Base-by-base conservation (phyloP, 179 eudicot species). In the Vitellaria paradoxa region DNA sequence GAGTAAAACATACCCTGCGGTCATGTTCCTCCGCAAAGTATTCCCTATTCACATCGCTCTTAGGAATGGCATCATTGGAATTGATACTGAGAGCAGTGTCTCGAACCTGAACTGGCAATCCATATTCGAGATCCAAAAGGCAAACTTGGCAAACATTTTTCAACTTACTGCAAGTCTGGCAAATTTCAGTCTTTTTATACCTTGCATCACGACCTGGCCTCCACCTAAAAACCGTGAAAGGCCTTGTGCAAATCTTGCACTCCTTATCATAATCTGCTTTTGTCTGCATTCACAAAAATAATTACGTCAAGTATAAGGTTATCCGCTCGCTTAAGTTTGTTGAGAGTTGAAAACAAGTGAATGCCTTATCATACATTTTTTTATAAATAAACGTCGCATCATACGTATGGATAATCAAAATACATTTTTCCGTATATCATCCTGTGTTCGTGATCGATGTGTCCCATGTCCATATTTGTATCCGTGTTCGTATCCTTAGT, bases 1-100 rank as follows among this genome's bases (percentile, higher is more conserved):
- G 61, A 80, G 80, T 9, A 68, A 64, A 12, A 76, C 93, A 79
- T 89, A 94, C 99, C 98, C 79, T 90, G 47, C 98, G 97, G 76
- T 94, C 97, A 89, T 94, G 97, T 85, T 93, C 99, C 87, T 96
- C 95, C 2, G 98, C 97, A 79, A 91, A 96, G 85, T 93, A 96
- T 77, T 96, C 99, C 81, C 97, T 87, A 47, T 96, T 96, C 47
- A 96, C 96, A 84, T 96, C 99, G 81, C 99, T 94, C 91, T 91
- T 96, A 73, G 98, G 99, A 72, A 96, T 96, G 62, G 99, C 80
- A 87, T 96, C 99, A 81, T 92, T 89, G 56, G 99, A 87, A 84
- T 86, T 90, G 82, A 91, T 89, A 83, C 89, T 87, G 74, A 91
- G 91, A 78, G 98, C 98, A 78, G 97, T 91, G 63, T 95, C 99